Evolutionary conservation across 768 basidiomycete genomes (phyloP).

Genomic region (Asterophora lycoperdoides): DNA sequence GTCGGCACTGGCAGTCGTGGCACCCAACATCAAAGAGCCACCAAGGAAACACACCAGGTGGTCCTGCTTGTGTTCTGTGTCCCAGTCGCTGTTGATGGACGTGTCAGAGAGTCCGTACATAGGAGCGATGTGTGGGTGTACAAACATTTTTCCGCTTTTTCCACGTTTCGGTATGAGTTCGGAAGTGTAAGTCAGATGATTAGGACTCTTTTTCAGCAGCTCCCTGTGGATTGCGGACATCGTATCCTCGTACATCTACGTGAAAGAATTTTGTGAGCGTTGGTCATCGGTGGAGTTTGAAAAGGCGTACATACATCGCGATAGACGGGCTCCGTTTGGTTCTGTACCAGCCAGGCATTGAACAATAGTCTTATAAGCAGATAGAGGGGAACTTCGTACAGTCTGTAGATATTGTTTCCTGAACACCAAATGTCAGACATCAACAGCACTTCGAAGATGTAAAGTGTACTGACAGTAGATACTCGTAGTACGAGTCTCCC

Average conservation of each 20-base stretch:
- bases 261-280: neutral
- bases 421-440: neutral
- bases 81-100: slow-evolving; percentile 53
- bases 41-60: slow-evolving; percentile 95
- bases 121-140: neutral
- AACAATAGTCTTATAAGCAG: neutral
- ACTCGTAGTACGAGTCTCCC: slow-evolving; percentile 94
- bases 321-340: slow-evolving; percentile 73
- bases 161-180: slow-evolving; percentile 65
- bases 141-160: slow-evolving; percentile 32
- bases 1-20: slow-evolving; percentile 59
- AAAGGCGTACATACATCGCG: slow-evolving; percentile 46
- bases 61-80: slow-evolving; percentile 81
- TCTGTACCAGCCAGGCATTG: slow-evolving; percentile 35
- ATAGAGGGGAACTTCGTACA: slow-evolving; percentile 29
- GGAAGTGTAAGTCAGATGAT: slow-evolving; percentile 68
- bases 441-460: neutral
- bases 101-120: neutral
- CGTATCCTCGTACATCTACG: slow-evolving; percentile 81
- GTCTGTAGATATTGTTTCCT: slow-evolving; percentile 86
- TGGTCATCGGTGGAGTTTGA: neutral
- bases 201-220: slow-evolving; percentile 61
- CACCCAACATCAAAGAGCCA: slow-evolving; percentile 87
- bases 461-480: slow-evolving; percentile 57
- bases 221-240: slow-evolving; percentile 77